A percentile compares a stretch with the other conserved stretches of the same genome.
phyloP scores from a whole-genome alignment of 768 basidiomycete species.

The Galerina sulciceps region DNA sequence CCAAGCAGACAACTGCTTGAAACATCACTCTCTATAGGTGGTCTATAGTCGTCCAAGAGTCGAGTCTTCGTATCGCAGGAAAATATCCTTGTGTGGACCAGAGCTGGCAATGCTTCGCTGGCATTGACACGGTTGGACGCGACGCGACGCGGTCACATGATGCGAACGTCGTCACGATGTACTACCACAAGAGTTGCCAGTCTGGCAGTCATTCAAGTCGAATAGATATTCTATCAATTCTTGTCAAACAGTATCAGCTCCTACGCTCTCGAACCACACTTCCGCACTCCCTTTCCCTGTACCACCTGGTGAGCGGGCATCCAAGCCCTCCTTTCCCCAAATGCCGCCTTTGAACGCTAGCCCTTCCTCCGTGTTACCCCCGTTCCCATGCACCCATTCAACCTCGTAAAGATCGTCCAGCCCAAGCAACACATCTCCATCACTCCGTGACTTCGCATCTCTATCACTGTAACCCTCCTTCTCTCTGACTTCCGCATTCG shows the following conservation, averaged over 20 bases:
- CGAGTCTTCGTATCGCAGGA: too few species aligned
- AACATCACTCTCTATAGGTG: too few species aligned
- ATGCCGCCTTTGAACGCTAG: slow-evolving; percentile 43
- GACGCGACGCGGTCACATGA: too few species aligned
- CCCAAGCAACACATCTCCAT: slow-evolving; percentile 37
- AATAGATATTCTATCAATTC: not conserved
- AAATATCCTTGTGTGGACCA: too few species aligned
- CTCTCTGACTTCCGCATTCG: slow-evolving; percentile 33
- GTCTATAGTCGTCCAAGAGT: too few species aligned
- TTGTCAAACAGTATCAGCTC: not conserved
- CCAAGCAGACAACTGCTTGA: too few species aligned
- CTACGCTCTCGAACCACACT: slow-evolving; percentile 36
- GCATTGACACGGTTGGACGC: too few species aligned
- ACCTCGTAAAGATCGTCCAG: slow-evolving; percentile 39
- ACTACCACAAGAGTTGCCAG: too few species aligned
- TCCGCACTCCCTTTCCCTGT: slow-evolving; percentile 39
- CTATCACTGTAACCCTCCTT: slow-evolving; percentile 24
- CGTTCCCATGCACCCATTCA: slow-evolving; percentile 39
- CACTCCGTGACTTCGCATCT: not conserved
- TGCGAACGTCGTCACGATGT: too few species aligned
- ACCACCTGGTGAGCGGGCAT: slow-evolving; percentile 32
- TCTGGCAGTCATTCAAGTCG: too few species aligned
- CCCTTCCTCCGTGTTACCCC: slow-evolving; percentile 27
- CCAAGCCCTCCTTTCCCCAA: slow-evolving; percentile 42
- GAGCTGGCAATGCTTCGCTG: too few species aligned